Conservation (phyloP, 768 basidiomycete genomes). For the Kwoniella bestiolae region DNA sequence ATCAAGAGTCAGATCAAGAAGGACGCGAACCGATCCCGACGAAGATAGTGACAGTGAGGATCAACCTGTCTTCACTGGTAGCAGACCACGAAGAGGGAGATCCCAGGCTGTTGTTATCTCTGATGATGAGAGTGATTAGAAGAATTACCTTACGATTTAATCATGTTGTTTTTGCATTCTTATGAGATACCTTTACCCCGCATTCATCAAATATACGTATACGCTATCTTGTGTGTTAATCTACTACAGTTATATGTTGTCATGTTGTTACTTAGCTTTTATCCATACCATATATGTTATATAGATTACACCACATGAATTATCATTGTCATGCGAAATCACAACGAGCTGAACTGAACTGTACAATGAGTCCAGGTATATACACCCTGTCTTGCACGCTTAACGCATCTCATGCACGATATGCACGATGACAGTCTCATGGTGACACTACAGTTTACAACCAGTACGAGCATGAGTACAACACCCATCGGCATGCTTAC, state of each 20-base stretch:
- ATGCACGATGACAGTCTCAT: no score
- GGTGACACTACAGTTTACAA: no score
- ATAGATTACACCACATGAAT: neutral
- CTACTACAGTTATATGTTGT: no score
- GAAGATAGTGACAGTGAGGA: neutral
- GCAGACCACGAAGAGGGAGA: neutral
- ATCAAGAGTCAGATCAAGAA: neutral
- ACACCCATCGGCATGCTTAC: no score
- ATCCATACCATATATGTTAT: no score
- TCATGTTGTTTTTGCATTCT: neutral
- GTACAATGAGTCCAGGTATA: no score
- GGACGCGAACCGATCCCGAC: neutral
- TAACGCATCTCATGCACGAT: no score
- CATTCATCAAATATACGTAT: neutral
- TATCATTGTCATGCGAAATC: neutral
- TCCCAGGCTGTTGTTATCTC: neutral
- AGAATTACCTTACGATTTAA: neutral
- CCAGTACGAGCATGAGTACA: no score
- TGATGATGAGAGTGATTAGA: neutral
- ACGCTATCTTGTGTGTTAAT: no score
- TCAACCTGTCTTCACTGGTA: neutral
- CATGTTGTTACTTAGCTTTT: no score
- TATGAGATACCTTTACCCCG: neutral
- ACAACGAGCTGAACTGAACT: no score
- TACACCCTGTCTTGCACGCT: no score